A percentile compares a stretch with the other conserved stretches of the same genome.
phyloP scores from a whole-genome alignment of 2,329 filamentous ascomycete species.

The Paracamarosporium sp. region DNA sequence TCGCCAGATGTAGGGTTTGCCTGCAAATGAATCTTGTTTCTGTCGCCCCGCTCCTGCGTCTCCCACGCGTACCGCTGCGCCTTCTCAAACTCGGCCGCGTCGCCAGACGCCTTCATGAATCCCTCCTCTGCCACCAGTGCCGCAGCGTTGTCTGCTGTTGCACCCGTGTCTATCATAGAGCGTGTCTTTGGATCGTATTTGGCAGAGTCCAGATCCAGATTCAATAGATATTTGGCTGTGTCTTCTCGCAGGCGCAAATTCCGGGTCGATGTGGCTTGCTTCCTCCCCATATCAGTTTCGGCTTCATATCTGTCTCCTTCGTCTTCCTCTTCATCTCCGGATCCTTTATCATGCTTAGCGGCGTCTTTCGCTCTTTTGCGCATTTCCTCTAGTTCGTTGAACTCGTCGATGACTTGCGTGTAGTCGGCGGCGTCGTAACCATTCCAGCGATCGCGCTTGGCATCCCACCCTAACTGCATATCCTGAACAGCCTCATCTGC shows the following conservation, averaged over 20 bases:
- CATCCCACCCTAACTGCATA: conserved; percentile 91
- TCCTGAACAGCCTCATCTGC: conserved; percentile 89
- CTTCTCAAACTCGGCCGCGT: conserved; percentile 89
- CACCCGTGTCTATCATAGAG: conserved; percentile 85
- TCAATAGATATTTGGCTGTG: conserved; percentile 94
- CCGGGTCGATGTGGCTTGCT: conserved; percentile 87
- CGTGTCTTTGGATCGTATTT: conserved; percentile 98
- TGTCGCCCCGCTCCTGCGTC: conserved; percentile 80
- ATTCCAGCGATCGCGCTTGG: conserved; percentile 97
- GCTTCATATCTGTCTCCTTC: conserved; percentile 79
- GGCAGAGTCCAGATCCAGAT: conserved; percentile 93
- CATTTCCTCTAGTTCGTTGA: conserved; percentile 82
- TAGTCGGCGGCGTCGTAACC: conserved; percentile 95
- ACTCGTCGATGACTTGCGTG: conserved; percentile 84
- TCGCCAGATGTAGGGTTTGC: conserved; percentile 96
- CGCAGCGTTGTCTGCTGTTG: conserved; percentile 79
- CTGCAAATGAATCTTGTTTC: conserved; percentile 86
- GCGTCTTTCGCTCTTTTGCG: conserved; percentile 56
- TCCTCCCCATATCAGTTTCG: conserved; percentile 94
- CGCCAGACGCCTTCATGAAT: conserved; percentile 85
- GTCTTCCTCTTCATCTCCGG: conserved; percentile 57
- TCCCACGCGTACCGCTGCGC: conserved; percentile 96
- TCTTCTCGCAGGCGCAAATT: conserved; percentile 94
- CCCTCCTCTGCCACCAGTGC: conserved; percentile 90
- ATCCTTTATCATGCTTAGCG: conserved; percentile 51